These are phyloP conservation scores for Kodamaea neixiangensis DNA, from an alignment of 805 yeast species.

Conservation along the genomic window DNA sequence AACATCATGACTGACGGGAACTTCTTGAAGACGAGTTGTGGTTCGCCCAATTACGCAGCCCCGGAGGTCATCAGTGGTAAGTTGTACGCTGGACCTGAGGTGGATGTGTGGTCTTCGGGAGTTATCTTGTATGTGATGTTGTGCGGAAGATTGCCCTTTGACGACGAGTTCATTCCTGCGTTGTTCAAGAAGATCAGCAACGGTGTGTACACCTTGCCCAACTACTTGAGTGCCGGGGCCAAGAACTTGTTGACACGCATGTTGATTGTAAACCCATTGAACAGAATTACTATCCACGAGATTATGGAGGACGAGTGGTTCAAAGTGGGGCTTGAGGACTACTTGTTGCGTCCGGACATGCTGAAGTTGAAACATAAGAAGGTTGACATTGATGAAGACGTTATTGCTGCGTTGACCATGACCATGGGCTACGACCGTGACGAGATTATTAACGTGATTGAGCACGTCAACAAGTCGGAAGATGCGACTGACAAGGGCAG, in stretches of 20 bases:
- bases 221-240: constrained; percentile 30
- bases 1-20: constrained; percentile 36
- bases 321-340: constrained; percentile 29
- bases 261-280: constrained; percentile 33
- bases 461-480: constrained; percentile 21
- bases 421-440: constrained; percentile 34
- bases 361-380: constrained; percentile 26
- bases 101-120: constrained; percentile 33
- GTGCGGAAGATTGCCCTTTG: constrained; percentile 32
- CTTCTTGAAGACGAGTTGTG: constrained; percentile 32
- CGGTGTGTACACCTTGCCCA: constrained; percentile 35
- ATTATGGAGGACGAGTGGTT: constrained; percentile 35
- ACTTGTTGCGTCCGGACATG: constrained; percentile 32
- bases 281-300: constrained; percentile 32
- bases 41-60: constrained; percentile 33
- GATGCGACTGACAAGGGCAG: neutral
- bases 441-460: constrained; percentile 26
- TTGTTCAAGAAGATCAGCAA: constrained; percentile 32
- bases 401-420: constrained; percentile 27
- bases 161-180: constrained; percentile 33
- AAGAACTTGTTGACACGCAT: constrained; percentile 29
- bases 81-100: constrained; percentile 34
- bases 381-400: constrained; percentile 31
- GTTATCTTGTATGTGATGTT: constrained; percentile 33
- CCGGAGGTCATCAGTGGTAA: constrained; percentile 35